Conservation (phyloP, 2,329 filamentous ascomycete genomes). For the Hypoxylon sp. region DNA sequence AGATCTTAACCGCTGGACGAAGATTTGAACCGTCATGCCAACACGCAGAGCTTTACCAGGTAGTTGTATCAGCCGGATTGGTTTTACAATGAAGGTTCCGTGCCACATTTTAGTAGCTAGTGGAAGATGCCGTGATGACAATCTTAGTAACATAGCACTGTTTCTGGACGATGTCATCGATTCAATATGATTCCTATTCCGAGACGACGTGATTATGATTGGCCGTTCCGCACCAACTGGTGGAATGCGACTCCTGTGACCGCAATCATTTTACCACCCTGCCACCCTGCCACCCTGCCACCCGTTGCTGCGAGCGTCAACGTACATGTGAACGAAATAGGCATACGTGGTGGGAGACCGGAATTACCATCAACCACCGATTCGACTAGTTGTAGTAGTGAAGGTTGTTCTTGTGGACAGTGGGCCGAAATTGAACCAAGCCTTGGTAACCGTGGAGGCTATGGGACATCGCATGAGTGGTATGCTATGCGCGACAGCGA, state of each 20-base stretch:
- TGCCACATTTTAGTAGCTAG: slow-evolving; percentile 21
- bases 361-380: slow-evolving; percentile 21
- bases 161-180: slow-evolving; percentile 31
- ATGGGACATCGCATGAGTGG: slow-evolving; percentile 23
- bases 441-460: slow-evolving; percentile 23
- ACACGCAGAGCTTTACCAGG: slow-evolving; percentile 13
- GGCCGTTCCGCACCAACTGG: slow-evolving; percentile 32
- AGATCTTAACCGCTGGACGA: slow-evolving; percentile 34
- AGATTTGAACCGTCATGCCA: slow-evolving; percentile 22
- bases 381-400: slow-evolving; percentile 10
- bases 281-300: slow-evolving; percentile 23
- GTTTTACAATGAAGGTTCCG: slow-evolving; percentile 30
- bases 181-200: slow-evolving; percentile 21
- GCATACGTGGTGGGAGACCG: slow-evolving; percentile 11
- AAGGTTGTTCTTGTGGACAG: slow-evolving; percentile 23
- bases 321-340: slow-evolving; percentile 23
- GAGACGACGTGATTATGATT: slow-evolving; percentile 25
- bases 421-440: slow-evolving; percentile 29
- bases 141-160: slow-evolving; percentile 31
- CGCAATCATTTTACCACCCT: slow-evolving; percentile 30
- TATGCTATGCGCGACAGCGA: slow-evolving; percentile 24
- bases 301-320: slow-evolving; percentile 19
- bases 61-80: slow-evolving; percentile 18
- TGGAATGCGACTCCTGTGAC: slow-evolving; percentile 39
- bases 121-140: slow-evolving; percentile 32